A percentile compares a stretch with the other conserved stretches of the same genome.
Evolutionary conservation across 2,329 filamentous ascomycete species (phyloP).

Genomic region (Pseudocercospora fuligena): DNA sequence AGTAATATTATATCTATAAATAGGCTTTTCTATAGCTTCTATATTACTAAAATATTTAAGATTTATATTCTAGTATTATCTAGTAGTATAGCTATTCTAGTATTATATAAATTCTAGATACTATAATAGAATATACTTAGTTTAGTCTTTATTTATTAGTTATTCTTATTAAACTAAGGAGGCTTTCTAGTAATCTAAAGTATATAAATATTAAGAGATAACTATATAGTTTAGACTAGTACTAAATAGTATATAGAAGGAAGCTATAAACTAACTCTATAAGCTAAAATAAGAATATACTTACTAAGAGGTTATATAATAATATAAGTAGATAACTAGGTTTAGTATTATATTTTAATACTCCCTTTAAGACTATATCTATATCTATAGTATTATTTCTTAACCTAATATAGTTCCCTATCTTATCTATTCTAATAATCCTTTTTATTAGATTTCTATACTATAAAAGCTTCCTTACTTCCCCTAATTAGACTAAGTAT

Average conservation of each 20-base stretch:
- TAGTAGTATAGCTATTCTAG: conserved; percentile 12
- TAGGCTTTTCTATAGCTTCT: conserved; percentile 12
- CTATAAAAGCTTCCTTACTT: no score
- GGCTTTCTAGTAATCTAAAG: background rate
- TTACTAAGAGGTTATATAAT: no score
- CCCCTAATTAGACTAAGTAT: no score
- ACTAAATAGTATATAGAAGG: no score
- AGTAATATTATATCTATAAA: conserved; percentile 16
- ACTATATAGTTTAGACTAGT: conserved; percentile 16
- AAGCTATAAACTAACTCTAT: no score
- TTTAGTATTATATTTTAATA: no score
- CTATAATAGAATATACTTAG: no score
- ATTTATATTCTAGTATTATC: conserved; percentile 1
- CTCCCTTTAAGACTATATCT: no score
- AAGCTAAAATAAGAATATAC: no score
- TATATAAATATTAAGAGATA: conserved; percentile 4
- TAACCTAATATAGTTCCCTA: conserved; percentile 8
- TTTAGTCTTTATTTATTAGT: background rate
- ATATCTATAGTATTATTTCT: conserved; percentile 15
- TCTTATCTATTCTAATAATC: no score
- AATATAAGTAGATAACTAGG: no score
- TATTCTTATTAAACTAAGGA: background rate
- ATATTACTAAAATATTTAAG: conserved; percentile 15
- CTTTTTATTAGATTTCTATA: no score
- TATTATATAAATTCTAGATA: conserved; percentile 5